A percentile compares a stretch with the other conserved stretches of the same genome.
These are phyloP conservation scores for Phialophora expanda DNA, from an alignment of 2,329 filamentous ascomycete genomes.

Conservation along the genomic window DNA sequence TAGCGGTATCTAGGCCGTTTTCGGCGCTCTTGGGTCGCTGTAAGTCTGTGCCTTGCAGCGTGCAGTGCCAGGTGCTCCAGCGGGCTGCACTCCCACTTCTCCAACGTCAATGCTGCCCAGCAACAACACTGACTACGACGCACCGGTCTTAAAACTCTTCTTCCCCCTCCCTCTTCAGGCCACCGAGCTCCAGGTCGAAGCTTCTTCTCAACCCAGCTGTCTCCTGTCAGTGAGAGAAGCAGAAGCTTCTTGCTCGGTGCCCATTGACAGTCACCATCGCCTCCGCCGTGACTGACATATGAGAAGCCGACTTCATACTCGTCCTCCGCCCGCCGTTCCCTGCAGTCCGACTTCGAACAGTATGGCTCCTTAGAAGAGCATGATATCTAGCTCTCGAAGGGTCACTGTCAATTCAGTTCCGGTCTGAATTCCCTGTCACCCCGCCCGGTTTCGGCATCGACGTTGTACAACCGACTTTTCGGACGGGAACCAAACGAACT, in stretches of 20 bases:
- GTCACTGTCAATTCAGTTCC: constrained; percentile 16
- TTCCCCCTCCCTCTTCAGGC: constrained; percentile 29
- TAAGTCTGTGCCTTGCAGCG: constrained; percentile 20
- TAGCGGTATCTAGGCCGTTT: constrained; percentile 11
- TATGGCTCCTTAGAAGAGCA: constrained; percentile 26
- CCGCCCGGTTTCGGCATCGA: constrained; percentile 20
- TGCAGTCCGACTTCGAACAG: constrained; percentile 19
- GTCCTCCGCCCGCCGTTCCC: constrained; percentile 14
- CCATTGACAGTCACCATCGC: constrained; percentile 18
- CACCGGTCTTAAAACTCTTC: constrained; percentile 34
- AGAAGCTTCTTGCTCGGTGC: constrained; percentile 25
- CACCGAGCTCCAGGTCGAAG: constrained; percentile 36
- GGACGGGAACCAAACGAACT: constrained; percentile 18
- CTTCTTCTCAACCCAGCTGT: constrained; percentile 29
- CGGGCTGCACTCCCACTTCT: constrained; percentile 20
- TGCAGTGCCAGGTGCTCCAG: constrained; percentile 1
- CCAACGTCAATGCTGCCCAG: constrained; percentile 36
- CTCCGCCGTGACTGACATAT: constrained; percentile 17
- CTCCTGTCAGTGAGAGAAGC: constrained; percentile 26
- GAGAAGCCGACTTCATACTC: constrained; percentile 9
- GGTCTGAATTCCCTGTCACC: constrained; percentile 6
- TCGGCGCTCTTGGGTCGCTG: constrained; percentile 11
- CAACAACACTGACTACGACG: constrained; percentile 34
- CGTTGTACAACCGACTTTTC: constrained; percentile 28
- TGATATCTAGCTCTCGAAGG: constrained; percentile 17